Evolutionary conservation across 768 basidiomycete genomes (phyloP).

Genomic region (Russula brevipes): DNA sequence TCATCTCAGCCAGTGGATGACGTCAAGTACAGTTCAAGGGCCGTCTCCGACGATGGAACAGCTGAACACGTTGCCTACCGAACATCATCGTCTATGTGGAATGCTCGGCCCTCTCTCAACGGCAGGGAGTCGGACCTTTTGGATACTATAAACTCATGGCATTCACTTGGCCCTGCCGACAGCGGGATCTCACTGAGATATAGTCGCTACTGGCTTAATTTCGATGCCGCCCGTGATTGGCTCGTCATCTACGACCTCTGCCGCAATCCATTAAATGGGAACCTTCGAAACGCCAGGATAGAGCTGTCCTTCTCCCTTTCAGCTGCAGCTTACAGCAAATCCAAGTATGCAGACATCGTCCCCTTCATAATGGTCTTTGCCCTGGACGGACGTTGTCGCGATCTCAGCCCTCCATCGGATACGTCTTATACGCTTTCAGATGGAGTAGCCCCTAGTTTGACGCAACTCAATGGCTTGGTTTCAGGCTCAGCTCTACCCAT

Average conservation of each 20-base stretch:
- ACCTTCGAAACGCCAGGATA: neutral
- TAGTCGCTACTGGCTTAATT: conserved; percentile 16
- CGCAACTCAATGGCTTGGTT: neutral
- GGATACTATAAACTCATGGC: neutral
- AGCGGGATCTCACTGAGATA: neutral
- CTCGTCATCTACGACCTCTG: conserved; percentile 11
- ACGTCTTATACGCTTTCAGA: conserved; percentile 6
- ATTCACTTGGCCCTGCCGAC: neutral
- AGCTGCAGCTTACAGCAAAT: conserved; percentile 2
- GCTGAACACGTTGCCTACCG: neutral
- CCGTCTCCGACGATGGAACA: neutral
- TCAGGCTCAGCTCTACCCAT: neutral
- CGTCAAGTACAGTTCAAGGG: conserved; percentile 5
- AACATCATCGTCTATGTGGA: conserved; percentile 10
- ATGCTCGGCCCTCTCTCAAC: neutral
- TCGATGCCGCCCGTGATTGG: conserved; percentile 8
- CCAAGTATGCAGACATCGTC: neutral
- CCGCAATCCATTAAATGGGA: neutral
- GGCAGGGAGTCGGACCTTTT: neutral
- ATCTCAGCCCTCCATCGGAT: neutral
- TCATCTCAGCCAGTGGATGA: neutral
- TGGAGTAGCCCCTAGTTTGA: neutral
- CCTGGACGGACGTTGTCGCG: neutral
- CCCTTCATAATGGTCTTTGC: neutral
- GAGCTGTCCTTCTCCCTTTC: conserved; percentile 5